A percentile compares a stretch with the other conserved stretches of the same genome.
phyloP scores from a whole-genome alignment of 352 stramenopile species.

The Elongisporangium undulatum region DNA sequence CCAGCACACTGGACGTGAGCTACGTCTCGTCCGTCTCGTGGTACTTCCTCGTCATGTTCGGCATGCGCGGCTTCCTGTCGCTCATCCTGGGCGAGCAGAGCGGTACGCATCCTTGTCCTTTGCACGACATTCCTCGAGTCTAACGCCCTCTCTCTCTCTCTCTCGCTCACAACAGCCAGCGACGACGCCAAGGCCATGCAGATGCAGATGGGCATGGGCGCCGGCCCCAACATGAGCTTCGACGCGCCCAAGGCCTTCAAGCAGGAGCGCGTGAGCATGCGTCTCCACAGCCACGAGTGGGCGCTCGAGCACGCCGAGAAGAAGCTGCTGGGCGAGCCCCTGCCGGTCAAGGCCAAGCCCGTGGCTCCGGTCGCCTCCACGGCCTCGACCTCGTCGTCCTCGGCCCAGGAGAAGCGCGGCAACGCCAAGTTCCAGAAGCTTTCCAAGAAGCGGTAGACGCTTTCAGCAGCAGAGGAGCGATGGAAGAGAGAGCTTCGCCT shows the following conservation, averaged over 20 bases:
- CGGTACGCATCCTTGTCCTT: slow-evolving; percentile 23
- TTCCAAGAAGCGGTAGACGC: slow-evolving; percentile 53
- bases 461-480: neutral
- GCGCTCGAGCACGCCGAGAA: slow-evolving; percentile 79
- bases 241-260: slow-evolving; percentile 90
- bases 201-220: slow-evolving; percentile 91
- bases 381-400: slow-evolving; percentile 19
- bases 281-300: slow-evolving; percentile 81
- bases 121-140: neutral
- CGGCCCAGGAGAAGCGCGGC: slow-evolving; percentile 35
- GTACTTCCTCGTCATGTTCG: slow-evolving; percentile 99
- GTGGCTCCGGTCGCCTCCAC: slow-evolving; percentile 6
- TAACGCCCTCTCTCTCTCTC: neutral
- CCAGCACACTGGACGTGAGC: slow-evolving; percentile 93
- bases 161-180: slow-evolving; percentile 39
- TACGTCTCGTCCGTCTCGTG: slow-evolving; percentile 98
- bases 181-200: slow-evolving; percentile 90
- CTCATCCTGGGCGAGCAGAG: slow-evolving; percentile 94
- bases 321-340: slow-evolving; percentile 71
- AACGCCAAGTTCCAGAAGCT: slow-evolving; percentile 76
- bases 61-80: slow-evolving; percentile 95
- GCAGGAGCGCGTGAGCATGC: slow-evolving; percentile 80
- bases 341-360: slow-evolving; percentile 41
- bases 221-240: slow-evolving; percentile 81
- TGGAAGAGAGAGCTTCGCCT: too few species aligned